Evolutionary conservation across 139 green algal genomes (phyloP).

Genomic region (Volvox reticuliferus): DNA sequence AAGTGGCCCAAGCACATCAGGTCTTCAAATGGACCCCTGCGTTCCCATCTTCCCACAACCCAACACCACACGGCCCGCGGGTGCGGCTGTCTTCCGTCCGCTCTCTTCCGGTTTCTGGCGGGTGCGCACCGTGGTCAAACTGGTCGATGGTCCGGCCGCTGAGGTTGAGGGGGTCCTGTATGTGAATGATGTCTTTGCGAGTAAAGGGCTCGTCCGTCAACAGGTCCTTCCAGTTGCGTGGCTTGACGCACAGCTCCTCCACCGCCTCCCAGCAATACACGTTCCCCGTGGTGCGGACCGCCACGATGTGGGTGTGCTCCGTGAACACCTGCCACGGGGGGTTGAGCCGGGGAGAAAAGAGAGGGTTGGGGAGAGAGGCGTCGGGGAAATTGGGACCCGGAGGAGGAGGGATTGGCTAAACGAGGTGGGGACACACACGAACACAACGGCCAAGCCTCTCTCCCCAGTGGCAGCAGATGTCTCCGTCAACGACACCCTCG

Average conservation of each 20-base stretch:
- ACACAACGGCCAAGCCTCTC: too few relatives aligned
- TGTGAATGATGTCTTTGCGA: constrained; percentile 93
- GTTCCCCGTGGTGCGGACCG: constrained; percentile 88
- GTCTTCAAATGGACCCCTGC: neutral
- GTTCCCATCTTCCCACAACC: neutral
- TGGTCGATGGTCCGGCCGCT: constrained; percentile 63
- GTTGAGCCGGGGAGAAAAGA: neutral
- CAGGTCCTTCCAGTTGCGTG: constrained; percentile 93
- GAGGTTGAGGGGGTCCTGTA: constrained; percentile 90
- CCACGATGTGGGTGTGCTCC: constrained; percentile 96
- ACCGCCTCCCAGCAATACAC: constrained; percentile 88
- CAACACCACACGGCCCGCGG: too few relatives aligned
- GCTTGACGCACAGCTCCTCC: constrained; percentile 95
- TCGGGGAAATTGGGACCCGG: too few relatives aligned
- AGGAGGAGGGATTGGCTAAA: too few relatives aligned
- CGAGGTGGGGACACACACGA: too few relatives aligned
- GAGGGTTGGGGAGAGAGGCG: neutral
- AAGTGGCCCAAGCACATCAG: too few relatives aligned
- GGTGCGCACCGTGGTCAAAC: constrained; percentile 91
- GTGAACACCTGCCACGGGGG: constrained; percentile 85
- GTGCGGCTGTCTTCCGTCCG: neutral
- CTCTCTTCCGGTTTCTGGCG: too few relatives aligned
- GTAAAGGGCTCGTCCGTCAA: constrained; percentile 92
- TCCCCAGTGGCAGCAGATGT: too few relatives aligned
- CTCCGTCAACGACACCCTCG: too few relatives aligned